Evolutionary conservation across 1,284 basidiomycete species (phyloP).

Genomic region (Cronartium quercuum): DNA sequence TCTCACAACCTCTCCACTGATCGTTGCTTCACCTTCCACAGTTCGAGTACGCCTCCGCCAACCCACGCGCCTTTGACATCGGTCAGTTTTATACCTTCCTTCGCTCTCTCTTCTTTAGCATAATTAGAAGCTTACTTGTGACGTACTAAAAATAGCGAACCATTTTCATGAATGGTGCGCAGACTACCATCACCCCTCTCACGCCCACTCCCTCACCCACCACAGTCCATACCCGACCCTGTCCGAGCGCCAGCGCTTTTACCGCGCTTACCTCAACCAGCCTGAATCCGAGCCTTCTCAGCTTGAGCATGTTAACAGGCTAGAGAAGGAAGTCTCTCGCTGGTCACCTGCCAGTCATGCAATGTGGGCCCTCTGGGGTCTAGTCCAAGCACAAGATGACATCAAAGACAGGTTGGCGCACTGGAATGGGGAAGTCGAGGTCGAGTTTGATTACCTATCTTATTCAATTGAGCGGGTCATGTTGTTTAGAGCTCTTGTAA

Average conservation of each 20-base stretch:
- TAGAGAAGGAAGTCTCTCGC: conserved; percentile 69
- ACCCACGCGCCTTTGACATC: conserved; percentile 83
- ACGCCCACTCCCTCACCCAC: conserved; percentile 66
- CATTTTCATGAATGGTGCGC: conserved; percentile 62
- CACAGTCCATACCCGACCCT: conserved; percentile 64
- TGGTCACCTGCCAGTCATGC: conserved; percentile 84
- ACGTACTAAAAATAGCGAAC: conserved; percentile 9
- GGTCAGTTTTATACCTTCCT: conserved; percentile 38
- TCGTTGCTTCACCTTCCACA: conserved; percentile 51
- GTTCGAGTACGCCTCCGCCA: conserved; percentile 86
- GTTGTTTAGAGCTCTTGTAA: conserved; percentile 42
- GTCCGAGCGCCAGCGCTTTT: conserved; percentile 72
- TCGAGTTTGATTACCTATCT: conserved; percentile 70
- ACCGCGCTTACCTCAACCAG: conserved; percentile 64
- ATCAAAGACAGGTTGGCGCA: conserved; percentile 49
- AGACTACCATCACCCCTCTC: conserved; percentile 65
- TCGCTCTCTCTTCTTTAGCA: neutral
- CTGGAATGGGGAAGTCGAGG: conserved; percentile 4
- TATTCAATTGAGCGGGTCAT: conserved; percentile 63
- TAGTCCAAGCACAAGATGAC: conserved; percentile 79
- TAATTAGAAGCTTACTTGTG: neutral
- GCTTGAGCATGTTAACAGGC: conserved; percentile 44
- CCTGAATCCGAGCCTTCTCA: conserved; percentile 3
- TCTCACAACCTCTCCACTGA: neutral
- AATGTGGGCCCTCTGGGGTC: conserved; percentile 86